Conservation (phyloP, 345 rosid species). For the Crucihimalaya himalaica region DNA sequence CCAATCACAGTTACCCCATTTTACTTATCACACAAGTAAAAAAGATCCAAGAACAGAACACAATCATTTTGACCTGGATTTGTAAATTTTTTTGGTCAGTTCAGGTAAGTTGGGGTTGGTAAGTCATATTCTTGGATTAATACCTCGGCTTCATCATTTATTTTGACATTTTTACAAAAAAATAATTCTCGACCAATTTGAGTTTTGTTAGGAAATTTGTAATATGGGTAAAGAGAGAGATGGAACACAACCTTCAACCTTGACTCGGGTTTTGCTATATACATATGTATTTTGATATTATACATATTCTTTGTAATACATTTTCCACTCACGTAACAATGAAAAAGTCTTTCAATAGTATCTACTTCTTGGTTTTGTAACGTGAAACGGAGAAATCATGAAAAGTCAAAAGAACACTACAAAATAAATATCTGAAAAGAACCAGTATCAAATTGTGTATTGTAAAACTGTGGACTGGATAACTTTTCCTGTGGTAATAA, state of each 20-base stretch:
- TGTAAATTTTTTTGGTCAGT: conserved; percentile 17
- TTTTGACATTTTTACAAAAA: conserved; percentile 2
- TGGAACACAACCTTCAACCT: neutral
- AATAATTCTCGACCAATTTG: neutral
- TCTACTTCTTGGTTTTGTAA: neutral
- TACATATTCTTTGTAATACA: conserved; percentile 3
- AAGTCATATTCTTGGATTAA: conserved; percentile 5
- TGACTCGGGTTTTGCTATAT: neutral
- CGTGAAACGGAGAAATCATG: neutral
- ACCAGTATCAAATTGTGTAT: neutral
- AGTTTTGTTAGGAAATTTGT: conserved; percentile 24
- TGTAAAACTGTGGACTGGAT: neutral
- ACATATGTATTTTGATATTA: conserved; percentile 5
- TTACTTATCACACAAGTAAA: neutral
- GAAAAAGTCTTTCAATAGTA: neutral
- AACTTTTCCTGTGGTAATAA: neutral
- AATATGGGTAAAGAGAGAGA: neutral
- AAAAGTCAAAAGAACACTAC: conserved; percentile 1
- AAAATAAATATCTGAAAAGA: neutral
- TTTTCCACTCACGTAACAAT: conserved; percentile 3
- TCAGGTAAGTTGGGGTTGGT: conserved; percentile 21
- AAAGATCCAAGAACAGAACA: conserved; percentile 6
- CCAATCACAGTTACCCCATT: neutral
- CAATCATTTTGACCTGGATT: conserved; percentile 23
- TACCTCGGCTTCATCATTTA: neutral